A percentile compares a stretch with the other conserved stretches of the same genome.
Conservation (phyloP, 257 asterid genomes). For the Rehmannia glutinosa region DNA sequence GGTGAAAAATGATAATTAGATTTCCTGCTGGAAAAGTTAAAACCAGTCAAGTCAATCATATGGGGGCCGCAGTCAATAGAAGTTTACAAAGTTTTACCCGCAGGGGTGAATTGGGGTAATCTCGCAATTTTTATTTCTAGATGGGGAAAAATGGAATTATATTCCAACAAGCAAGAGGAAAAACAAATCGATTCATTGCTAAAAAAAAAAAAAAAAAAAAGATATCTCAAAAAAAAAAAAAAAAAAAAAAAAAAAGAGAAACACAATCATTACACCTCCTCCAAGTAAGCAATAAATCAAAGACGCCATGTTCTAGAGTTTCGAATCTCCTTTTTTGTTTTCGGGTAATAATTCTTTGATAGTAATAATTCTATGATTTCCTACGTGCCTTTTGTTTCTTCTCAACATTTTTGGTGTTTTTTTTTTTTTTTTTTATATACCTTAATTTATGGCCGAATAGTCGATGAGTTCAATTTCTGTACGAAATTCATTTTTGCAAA, state of each 20-base stretch:
- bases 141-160: conserved; percentile 5
- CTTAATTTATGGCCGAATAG: not conserved
- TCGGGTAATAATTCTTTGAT: conserved; percentile 17
- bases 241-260: not conserved
- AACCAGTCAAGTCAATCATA: no score
- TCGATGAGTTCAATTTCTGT: not conserved
- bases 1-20: no score
- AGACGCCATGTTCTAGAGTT: conserved; percentile 19
- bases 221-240: no score
- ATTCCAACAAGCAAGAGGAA: not conserved
- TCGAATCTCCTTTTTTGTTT: conserved; percentile 8
- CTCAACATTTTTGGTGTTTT: not conserved
- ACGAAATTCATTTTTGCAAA: conserved; percentile 4
- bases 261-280: conserved; percentile 8
- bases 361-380: not conserved
- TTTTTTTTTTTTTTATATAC: not conserved
- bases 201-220: no score
- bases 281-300: conserved; percentile 1
- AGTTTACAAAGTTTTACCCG: not conserved
- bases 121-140: not conserved
- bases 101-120: not conserved
- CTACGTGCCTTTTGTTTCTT: not conserved
- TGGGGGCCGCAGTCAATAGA: no score
- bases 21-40: no score
- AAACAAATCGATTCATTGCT: not conserved